Evolutionary conservation across 805 yeast species (phyloP), one percentile per base, ranked within the genome.

Genomic region (Cephaloascus albidus): DNA sequence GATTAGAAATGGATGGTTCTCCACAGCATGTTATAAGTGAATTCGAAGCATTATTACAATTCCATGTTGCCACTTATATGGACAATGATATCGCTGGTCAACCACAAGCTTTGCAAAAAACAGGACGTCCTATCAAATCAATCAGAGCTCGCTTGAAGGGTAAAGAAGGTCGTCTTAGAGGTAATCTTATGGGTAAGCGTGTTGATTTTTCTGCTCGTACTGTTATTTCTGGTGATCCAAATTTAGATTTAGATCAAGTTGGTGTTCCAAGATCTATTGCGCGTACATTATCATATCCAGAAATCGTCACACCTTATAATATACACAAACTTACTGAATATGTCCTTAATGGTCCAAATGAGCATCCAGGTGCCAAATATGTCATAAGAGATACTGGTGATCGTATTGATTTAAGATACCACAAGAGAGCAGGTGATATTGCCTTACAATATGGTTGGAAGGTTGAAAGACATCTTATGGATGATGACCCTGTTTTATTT

Each of bases 111-210:
- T 74, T 93, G 45, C 99, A 93, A 58, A 93, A 93, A 63, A 86
- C 97, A 42, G 99, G 99, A 42, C 84, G 99, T 65, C 98, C 99
- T 2, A 94, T 93, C 49, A 93, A 93, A 61, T 87, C 97, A 35
- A 93, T 93, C 53, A 81, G 99, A 68, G 97, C 99, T n/a, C 89
- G 99, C 70, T 74, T 93, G 53, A 93, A 93, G 82, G 98, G 99
- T 70, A 93, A 93, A 54, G 99, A 93, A 69, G 98, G 99, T 45
- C 89, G 98, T 70, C 78, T 93, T 46, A 82, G 98, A 76, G 97
- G 97, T 57, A 93, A 93, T 57, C 70, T 93, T 54, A 93, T 93
- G 98, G 99, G 99, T 63, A 93, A 93, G 74, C 93, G 98, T 75
- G 99, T 93, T 43, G 97, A 93, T 62, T 93, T 88, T 57, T 90